A percentile compares a stretch with the other conserved stretches of the same genome.
Conservation (phyloP, 2,329 filamentous ascomycete genomes). For the Tothia fuscella region DNA sequence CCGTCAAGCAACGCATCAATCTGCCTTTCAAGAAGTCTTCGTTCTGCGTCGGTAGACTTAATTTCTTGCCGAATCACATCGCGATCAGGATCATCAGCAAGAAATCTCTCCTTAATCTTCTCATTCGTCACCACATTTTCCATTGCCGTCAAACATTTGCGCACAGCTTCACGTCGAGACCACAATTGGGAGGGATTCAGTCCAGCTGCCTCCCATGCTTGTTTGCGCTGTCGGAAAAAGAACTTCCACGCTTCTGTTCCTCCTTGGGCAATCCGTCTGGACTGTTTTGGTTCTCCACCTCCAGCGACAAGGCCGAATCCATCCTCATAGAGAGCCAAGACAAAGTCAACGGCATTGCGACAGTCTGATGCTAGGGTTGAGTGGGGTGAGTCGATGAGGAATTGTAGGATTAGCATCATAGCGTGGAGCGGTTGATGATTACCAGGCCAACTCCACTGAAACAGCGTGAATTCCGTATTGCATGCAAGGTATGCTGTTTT, state of each 20-base stretch:
- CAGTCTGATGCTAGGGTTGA: not conserved
- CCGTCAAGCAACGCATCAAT: not conserved
- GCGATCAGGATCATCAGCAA: not conserved
- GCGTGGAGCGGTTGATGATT: conserved; percentile 18
- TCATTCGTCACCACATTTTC: not conserved
- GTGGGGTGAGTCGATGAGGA: conserved; percentile 14
- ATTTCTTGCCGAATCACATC: not conserved
- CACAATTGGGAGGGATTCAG: not conserved
- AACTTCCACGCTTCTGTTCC: not conserved
- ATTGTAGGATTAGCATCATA: conserved; percentile 17
- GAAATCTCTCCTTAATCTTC: not conserved
- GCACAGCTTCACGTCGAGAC: not conserved
- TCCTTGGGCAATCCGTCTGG: not conserved
- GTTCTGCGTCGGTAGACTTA: not conserved
- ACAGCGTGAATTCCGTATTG: conserved; percentile 3
- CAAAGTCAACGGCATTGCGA: not conserved
- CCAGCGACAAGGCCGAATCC: not conserved
- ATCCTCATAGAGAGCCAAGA: not conserved
- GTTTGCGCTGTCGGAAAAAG: not conserved
- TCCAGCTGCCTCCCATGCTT: not conserved
- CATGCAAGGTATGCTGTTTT: conserved; percentile 3
- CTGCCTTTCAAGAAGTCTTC: not conserved
- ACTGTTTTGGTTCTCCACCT: not conserved
- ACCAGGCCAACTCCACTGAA: conserved; percentile 9
- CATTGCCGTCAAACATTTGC: not conserved